Conservation (phyloP, 176 grass and related monocot genomes). For the Carex scoparia region DNA sequence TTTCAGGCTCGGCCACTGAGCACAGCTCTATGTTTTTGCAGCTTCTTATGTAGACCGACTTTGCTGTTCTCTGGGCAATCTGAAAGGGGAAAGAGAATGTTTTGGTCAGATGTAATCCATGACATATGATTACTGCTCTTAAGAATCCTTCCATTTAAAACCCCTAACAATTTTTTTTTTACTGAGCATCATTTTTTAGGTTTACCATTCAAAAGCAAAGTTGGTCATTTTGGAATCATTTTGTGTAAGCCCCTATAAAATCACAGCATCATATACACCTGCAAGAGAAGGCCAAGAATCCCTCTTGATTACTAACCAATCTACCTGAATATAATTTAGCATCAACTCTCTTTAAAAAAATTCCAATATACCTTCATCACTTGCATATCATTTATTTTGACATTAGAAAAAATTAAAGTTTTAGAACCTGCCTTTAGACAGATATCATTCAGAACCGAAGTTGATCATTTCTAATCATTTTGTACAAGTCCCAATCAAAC, state of each 20-base stretch:
- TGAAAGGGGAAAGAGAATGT: conserved; percentile 29
- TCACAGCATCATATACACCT: background rate
- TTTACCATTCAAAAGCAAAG: background rate
- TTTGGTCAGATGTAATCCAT: conserved; percentile 1
- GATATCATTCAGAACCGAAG: background rate
- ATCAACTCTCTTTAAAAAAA: background rate
- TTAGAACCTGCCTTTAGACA: background rate
- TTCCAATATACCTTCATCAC: background rate
- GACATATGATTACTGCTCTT: background rate
- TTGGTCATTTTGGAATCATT: background rate
- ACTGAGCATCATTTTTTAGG: background rate
- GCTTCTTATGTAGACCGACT: conserved; percentile 47
- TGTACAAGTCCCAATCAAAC: background rate
- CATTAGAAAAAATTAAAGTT: background rate
- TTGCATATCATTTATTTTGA: background rate
- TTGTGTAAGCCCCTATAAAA: background rate
- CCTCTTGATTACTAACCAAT: background rate
- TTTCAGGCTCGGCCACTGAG: conserved; percentile 10
- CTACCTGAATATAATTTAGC: background rate
- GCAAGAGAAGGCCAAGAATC: background rate
- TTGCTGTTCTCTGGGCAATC: conserved; percentile 75
- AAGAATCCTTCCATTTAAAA: background rate
- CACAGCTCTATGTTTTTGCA: conserved; percentile 49
- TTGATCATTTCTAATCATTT: background rate
- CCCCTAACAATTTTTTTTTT: background rate